A percentile compares a stretch with the other conserved stretches of the same genome.
Evolutionary conservation across 129 eudicot species (phyloP).

Genomic region (Tagetes erecta): DNA sequence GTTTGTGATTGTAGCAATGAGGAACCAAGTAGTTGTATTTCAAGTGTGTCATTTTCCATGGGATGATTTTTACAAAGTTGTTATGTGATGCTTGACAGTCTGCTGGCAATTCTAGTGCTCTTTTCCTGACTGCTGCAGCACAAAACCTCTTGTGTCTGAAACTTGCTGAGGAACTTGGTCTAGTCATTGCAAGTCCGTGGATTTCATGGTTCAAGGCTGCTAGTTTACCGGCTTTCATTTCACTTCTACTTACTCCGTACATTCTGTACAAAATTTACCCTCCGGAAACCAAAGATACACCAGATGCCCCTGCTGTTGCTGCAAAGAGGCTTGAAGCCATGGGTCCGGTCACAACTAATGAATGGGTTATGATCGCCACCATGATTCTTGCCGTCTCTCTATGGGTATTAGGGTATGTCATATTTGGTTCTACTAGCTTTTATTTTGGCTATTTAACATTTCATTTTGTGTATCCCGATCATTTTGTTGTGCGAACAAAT

Average conservation of each 20-base stretch:
- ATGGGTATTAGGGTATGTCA: constrained; percentile 87
- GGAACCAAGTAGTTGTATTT: not conserved
- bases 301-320: constrained; percentile 96
- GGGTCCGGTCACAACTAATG: constrained; percentile 91
- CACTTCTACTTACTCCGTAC: constrained; percentile 72
- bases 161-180: constrained; percentile 90
- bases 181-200: constrained; percentile 79
- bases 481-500: not conserved
- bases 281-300: constrained; percentile 90
- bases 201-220: constrained; percentile 90
- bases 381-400: constrained; percentile 94
- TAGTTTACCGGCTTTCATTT: constrained; percentile 72
- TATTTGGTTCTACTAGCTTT: constrained; percentile 10
- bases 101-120: constrained; percentile 97
- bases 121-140: constrained; percentile 97
- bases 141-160: constrained; percentile 91
- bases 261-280: constrained; percentile 84
- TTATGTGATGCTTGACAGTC: constrained; percentile 53
- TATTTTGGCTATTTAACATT: not conserved
- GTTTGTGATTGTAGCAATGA: not conserved
- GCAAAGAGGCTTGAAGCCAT: constrained; percentile 66
- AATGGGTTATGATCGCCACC: constrained; percentile 89
- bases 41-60: not conserved
- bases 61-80: constrained; percentile 16
- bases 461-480: constrained; percentile 20